A percentile compares a stretch with the other conserved stretches of the same genome.
Conservation (phyloP, 108 stramenopile genomes). For the Fragilariopsis cylindrus region DNA sequence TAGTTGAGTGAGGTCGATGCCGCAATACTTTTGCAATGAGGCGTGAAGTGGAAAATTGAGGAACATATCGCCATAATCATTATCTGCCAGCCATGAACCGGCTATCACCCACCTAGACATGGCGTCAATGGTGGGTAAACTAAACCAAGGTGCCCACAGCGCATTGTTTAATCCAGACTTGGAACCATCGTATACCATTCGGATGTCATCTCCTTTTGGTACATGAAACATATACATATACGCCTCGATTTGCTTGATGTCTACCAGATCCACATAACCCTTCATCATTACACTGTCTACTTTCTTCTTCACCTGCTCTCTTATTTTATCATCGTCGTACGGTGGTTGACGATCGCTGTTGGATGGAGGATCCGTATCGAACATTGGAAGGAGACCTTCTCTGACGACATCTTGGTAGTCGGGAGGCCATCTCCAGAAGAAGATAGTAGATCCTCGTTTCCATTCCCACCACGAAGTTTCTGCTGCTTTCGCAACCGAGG, state of each 20-base stretch:
- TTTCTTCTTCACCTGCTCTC: slow-evolving; percentile 1
- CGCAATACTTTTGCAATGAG: not conserved
- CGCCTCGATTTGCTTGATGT: not conserved
- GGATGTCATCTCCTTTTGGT: slow-evolving; percentile 36
- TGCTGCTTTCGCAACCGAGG: not conserved
- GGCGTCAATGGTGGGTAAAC: slow-evolving; percentile 34
- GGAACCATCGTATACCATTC: slow-evolving; percentile 50
- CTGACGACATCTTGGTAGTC: too few relatives aligned
- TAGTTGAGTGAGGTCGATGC: slow-evolving; percentile 19
- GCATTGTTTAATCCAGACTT: slow-evolving; percentile 35
- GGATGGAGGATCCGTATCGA: not conserved
- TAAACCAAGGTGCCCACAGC: slow-evolving; percentile 39
- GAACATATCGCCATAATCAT: slow-evolving; percentile 53
- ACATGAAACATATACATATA: slow-evolving; percentile 30
- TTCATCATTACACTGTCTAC: not conserved
- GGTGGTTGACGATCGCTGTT: not conserved
- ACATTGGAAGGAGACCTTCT: too few relatives aligned
- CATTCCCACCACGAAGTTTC: too few relatives aligned
- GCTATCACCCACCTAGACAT: slow-evolving; percentile 16
- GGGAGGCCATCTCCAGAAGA: too few relatives aligned
- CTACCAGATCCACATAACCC: slow-evolving; percentile 5
- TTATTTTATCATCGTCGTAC: not conserved
- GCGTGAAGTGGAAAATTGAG: slow-evolving; percentile 35
- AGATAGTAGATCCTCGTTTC: too few relatives aligned
- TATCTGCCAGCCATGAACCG: slow-evolving; percentile 23